Conservation (phyloP, 805 yeast genomes). For the Myxozyma geophila region DNA sequence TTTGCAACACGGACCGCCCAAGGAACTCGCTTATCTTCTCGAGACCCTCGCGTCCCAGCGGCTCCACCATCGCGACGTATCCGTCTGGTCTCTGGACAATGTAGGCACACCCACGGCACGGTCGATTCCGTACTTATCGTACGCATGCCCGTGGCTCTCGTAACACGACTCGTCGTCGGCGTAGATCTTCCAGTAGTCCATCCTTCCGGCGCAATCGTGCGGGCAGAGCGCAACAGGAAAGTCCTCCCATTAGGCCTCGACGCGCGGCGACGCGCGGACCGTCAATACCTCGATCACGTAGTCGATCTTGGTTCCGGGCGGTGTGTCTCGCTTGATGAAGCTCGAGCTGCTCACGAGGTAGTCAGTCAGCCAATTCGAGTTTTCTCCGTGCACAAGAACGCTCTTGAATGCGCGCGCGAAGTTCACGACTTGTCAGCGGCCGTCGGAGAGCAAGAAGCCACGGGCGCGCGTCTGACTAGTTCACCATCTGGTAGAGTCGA, state of each 20-base stretch:
- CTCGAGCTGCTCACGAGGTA: constrained; percentile 19
- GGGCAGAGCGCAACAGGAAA: constrained; percentile 41
- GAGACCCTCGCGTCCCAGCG: constrained; percentile 34
- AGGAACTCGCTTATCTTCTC: constrained; percentile 40
- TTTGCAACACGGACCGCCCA: constrained; percentile 14
- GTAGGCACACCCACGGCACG: constrained; percentile 40
- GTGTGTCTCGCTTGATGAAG: constrained; percentile 40
- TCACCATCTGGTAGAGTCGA: constrained; percentile 40
- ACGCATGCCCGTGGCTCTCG: constrained; percentile 42
- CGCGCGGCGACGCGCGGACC: constrained; percentile 39
- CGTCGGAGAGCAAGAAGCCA: constrained; percentile 42
- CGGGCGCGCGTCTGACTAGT: constrained; percentile 44
- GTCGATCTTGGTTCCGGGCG: constrained; percentile 40
- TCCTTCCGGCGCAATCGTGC: constrained; percentile 31
- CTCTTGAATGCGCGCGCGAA: constrained; percentile 42
- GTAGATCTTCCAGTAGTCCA: constrained; percentile 45
- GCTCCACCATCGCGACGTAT: constrained; percentile 42
- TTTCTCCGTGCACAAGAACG: neutral
- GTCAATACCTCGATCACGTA: constrained; percentile 45
- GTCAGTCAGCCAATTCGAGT: constrained; percentile 17
- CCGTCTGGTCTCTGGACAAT: constrained; percentile 47
- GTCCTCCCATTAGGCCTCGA: constrained; percentile 40
- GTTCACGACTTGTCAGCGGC: constrained; percentile 44
- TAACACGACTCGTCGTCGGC: constrained; percentile 43
- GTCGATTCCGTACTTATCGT: constrained; percentile 43